Conservation (phyloP, 441 rosid species). For the Pelargonium australe region DNA sequence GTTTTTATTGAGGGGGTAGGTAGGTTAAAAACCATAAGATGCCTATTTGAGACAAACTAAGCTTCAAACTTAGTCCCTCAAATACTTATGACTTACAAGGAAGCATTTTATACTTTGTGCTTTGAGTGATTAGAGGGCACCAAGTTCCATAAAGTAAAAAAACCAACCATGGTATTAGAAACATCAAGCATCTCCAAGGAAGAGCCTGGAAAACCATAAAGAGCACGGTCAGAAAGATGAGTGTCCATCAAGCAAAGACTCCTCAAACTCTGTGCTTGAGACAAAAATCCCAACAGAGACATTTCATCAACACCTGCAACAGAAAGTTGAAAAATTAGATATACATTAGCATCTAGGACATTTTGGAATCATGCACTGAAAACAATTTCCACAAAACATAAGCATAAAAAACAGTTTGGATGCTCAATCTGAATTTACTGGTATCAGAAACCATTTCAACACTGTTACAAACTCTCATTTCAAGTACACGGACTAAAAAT, state of each 20-base stretch:
- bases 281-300: constrained; percentile 42
- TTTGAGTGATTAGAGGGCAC: not conserved
- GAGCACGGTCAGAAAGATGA: constrained; percentile 44
- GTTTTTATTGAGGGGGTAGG: no score
- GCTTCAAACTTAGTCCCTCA: no score
- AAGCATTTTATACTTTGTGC: not conserved
- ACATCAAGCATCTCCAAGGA: constrained; percentile 71
- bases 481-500: no score
- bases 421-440: not conserved
- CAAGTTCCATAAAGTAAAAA: constrained; percentile 7
- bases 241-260: constrained; percentile 70
- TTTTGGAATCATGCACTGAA: not conserved
- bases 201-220: constrained; percentile 54
- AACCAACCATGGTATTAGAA: constrained; percentile 63
- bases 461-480: no score
- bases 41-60: not conserved
- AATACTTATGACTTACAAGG: no score
- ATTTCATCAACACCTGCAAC: constrained; percentile 49
- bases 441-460: not conserved
- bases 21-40: not conserved
- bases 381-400: not conserved
- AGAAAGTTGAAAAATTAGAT: not conserved
- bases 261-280: constrained; percentile 38
- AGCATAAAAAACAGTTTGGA: not conserved
- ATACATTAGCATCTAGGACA: not conserved